Evolutionary conservation across 805 yeast species (phyloP), one percentile per base, ranked within the genome.

Genomic region (Phaffomyces thermotolerans): DNA sequence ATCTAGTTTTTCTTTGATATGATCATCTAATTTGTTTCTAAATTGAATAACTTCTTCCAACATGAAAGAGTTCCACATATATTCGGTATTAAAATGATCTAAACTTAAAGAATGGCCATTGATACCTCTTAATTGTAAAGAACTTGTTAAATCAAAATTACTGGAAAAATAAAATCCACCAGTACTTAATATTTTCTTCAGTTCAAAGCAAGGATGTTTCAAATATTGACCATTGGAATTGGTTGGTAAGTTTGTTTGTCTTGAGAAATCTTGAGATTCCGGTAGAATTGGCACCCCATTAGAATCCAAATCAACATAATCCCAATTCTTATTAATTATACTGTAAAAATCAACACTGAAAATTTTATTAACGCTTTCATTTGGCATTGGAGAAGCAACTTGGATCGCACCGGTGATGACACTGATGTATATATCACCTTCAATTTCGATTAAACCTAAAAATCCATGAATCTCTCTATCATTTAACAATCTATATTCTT

Each of bases 31-130:
- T 44, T 83, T 82, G 49, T 81, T 73, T 48, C 95, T 71, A 63
- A 84, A 90, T 37, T 76, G 73, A 49, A 87, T 69, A 40, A 91
- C 73, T 49, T 88, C 95, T 43, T 80, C 75, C 81, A 90, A 82
- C 81, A 93, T 78, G 60, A 85, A 91, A 8, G 84, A 75, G 61
- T 93, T 93, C 99, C 99, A 93, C 98, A 93, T 91, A 59, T 85
- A 93, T 52, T 89, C 90, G 40, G 78, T 79, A 58, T 84, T 91
- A 52, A 77, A 82, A 37, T 84, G 71, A 52, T 77, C 82, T 46
- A 67, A 64, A 40, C 78, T 70, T 39, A 76, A 55, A 0, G 78
- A 66, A 45, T 67, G 65, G 2, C 63, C 58, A 35, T 65, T 62
- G 9, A 80, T 65, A 3, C 91, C 95, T 58, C 95, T 68, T 39